Evolutionary conservation across 225 moss, liverwort and hornwort genomes (phyloP).

Genomic region (Takakia lepidozioides): DNA sequence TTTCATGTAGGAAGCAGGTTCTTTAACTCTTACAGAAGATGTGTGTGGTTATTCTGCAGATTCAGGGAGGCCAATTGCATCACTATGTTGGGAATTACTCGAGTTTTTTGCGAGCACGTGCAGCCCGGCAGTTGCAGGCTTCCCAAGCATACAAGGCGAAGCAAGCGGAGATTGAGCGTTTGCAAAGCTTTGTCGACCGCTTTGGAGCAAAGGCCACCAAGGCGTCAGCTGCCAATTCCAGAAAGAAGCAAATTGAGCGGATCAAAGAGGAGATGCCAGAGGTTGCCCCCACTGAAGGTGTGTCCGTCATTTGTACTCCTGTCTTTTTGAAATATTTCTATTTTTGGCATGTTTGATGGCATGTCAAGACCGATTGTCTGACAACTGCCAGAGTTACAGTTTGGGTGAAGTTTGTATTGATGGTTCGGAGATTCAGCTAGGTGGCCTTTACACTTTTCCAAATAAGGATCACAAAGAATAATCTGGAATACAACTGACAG

Average conservation of each 20-base stretch:
- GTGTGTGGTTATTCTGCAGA: conserved; percentile 27
- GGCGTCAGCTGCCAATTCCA: conserved; percentile 92
- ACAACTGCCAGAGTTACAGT: too few relatives aligned
- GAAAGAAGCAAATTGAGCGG: conserved; percentile 94
- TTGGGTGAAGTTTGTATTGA: too few relatives aligned
- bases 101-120: conserved; percentile 72
- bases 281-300: conserved; percentile 68
- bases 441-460: too few relatives aligned
- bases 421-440: too few relatives aligned
- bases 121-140: conserved; percentile 90
- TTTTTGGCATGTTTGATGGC: too few relatives aligned
- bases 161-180: conserved; percentile 89
- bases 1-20: background rate
- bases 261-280: conserved; percentile 83
- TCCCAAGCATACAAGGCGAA: conserved; percentile 90
- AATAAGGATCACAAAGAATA: too few relatives aligned
- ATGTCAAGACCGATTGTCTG: too few relatives aligned
- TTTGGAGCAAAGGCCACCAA: conserved; percentile 98
- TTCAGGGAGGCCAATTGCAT: conserved; percentile 66
- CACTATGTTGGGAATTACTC: conserved; percentile 85
- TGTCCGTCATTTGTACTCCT: background rate
- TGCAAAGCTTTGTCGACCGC: conserved; percentile 87
- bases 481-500: too few relatives aligned
- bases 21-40: background rate
- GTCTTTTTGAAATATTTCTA: background rate